Evolutionary conservation across 805 yeast species (phyloP), one percentile per base, ranked within the genome.

Genomic region (Kregervanrija pseudodelftensis): DNA sequence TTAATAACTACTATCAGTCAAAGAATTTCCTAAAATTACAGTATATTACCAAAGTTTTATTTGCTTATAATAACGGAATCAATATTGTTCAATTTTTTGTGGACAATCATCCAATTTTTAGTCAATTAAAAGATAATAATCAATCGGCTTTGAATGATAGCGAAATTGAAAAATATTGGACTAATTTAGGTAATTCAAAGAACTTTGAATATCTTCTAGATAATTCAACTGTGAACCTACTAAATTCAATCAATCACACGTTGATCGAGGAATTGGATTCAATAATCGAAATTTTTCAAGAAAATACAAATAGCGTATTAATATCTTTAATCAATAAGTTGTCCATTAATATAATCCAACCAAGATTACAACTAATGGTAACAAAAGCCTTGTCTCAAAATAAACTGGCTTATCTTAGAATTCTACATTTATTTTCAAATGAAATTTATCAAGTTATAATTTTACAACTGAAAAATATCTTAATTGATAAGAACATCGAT

Each of bases 21-120:
- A 80, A 79, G 48, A 82, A 87, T 53, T 75, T 79, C 53, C 68
- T 70, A n/a, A 77, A 76, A 43, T 80, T 93, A 83, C 80, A 77
- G 55, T 88, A 82, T 45, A 75, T 81, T 22, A 87, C 96, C 0
- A 78, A 77, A 41, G 76, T 89, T 13, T 69, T 90, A 41, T 76
- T 80, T 43, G 85, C 80, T 49, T 91, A 81, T 67, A 90, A 91
- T 58, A 91, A 88, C 14, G 96, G 96, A 11, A 72, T 77, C 10
- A 80, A 83, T 47, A 91, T 90, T 8, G 83, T 87, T 8, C 87
- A 82, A 58, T 79, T 82, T 40, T 91, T 86, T 64, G 85, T 90
- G 36, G 80, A 79, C 30, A 88, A 85, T 58, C 87, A 85, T 58
- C 84, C 80, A 40, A 74, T 82, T 47, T 84, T 90, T 61, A 68